Evolutionary conservation across 495 filamentous ascomycete genomes (phyloP).

Genomic region (Penicillium mononematosum): DNA sequence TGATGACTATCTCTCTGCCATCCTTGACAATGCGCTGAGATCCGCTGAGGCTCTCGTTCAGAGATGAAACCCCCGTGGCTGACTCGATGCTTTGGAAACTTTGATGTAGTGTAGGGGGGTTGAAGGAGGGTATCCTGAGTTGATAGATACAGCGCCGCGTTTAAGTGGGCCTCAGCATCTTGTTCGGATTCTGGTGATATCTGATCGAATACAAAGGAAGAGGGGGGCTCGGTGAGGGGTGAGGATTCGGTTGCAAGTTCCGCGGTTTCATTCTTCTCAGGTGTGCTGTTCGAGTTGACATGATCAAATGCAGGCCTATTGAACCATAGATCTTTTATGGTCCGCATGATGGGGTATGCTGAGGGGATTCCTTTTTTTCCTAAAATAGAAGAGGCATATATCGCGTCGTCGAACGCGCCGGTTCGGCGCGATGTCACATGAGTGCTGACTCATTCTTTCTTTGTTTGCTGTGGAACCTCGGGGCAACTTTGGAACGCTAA

Average conservation of each 20-base stretch:
- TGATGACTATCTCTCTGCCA: constrained; percentile 57
- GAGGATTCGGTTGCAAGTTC: constrained; percentile 23
- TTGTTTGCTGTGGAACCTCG: not conserved
- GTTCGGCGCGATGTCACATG: constrained; percentile 28
- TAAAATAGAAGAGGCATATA: constrained; percentile 6
- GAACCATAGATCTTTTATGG: constrained; percentile 40
- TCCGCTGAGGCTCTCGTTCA: constrained; percentile 24
- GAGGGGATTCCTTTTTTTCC: not conserved
- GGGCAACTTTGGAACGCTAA: not conserved
- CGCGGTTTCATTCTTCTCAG: constrained; percentile 11
- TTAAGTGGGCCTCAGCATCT: constrained; percentile 21
- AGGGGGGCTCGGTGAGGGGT: constrained; percentile 35
- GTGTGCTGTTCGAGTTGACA: constrained; percentile 4
- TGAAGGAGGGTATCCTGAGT: constrained; percentile 1
- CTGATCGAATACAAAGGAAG: constrained; percentile 26
- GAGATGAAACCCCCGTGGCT: constrained; percentile 16
- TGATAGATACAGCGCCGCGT: constrained; percentile 16
- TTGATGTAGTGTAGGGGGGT: constrained; percentile 5
- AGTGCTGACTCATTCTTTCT: constrained; percentile 1
- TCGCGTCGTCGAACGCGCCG: constrained; percentile 23
- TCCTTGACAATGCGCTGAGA: constrained; percentile 48
- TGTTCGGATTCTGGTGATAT: constrained; percentile 19
- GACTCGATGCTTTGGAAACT: constrained; percentile 23
- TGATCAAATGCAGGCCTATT: constrained; percentile 31
- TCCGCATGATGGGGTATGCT: constrained; percentile 28